Percentiles rank a stretch among this genome's conserved stretches.
These are phyloP conservation scores for Ceratobasidium sp. DNA, from an alignment of 1,284 basidiomycete genomes.

Conservation along the genomic window DNA sequence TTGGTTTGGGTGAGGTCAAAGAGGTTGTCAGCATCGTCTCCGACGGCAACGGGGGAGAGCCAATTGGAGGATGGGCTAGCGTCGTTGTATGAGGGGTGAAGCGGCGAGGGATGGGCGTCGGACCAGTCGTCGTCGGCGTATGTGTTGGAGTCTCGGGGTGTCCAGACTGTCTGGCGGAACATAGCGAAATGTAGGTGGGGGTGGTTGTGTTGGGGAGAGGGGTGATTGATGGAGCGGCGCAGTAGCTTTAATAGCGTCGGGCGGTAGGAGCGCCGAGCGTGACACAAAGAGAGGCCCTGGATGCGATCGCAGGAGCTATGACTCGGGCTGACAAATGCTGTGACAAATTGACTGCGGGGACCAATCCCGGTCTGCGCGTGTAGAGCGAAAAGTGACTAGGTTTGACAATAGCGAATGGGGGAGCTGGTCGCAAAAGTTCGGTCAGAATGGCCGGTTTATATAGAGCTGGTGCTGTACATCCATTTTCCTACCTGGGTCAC, in stretches of 20 bases:
- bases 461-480: no score
- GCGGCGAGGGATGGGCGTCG: constrained; percentile 35
- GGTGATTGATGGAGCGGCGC: not conserved
- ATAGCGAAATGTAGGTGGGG: no score
- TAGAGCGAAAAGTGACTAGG: no score
- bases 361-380: no score
- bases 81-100: constrained; percentile 32
- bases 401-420: no score
- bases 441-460: no score
- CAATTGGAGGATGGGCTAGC: constrained; percentile 21
- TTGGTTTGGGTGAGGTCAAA: constrained; percentile 23
- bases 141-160: constrained; percentile 4
- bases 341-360: no score
- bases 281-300: constrained; percentile 14
- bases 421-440: no score
- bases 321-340: no score
- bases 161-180: constrained; percentile 25
- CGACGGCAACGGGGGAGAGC: constrained; percentile 23
- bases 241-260: not conserved
- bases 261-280: constrained; percentile 4
- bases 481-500: no score
- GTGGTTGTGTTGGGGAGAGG: constrained; percentile 1
- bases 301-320: not conserved
- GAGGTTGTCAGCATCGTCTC: constrained; percentile 36
- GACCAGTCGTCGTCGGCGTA: constrained; percentile 36